phyloP scores from a whole-genome alignment of 768 basidiomycete species.

The Lactarius hatsudake region DNA sequence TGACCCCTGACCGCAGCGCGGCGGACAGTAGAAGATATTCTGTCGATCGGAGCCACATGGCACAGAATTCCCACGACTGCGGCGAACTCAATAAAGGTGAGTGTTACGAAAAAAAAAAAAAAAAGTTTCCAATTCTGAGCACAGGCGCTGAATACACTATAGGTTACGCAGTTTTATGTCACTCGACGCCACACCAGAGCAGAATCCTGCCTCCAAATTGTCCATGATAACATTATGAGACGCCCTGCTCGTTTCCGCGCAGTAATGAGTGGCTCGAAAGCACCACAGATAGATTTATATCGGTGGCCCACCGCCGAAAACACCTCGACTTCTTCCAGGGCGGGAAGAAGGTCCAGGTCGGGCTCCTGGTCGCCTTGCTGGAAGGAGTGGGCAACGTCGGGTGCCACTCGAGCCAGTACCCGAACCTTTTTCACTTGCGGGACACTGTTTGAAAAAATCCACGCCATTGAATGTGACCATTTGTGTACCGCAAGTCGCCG shows the following conservation, averaged over 20 bases:
- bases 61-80: no score
- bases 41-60: no score
- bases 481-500: not conserved
- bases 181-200: no score
- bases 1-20: no score
- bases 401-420: not conserved
- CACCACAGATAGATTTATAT: not conserved
- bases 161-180: no score
- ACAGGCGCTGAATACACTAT: no score
- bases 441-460: not conserved
- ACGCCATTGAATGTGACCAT: not conserved
- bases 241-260: not conserved
- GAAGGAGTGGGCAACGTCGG: not conserved
- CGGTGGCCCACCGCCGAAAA: not conserved
- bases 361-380: not conserved
- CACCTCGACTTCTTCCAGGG: constrained; percentile 3
- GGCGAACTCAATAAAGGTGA: no score
- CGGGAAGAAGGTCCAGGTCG: not conserved
- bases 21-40: no score
- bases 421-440: not conserved
- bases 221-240: not conserved
- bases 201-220: no score
- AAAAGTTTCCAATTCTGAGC: no score
- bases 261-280: not conserved
- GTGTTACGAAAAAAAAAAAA: no score